A percentile compares a stretch with the other conserved stretches of the same genome.
phyloP scores from a whole-genome alignment of 257 asterid genomes.

The Solanum ossicruentum region DNA sequence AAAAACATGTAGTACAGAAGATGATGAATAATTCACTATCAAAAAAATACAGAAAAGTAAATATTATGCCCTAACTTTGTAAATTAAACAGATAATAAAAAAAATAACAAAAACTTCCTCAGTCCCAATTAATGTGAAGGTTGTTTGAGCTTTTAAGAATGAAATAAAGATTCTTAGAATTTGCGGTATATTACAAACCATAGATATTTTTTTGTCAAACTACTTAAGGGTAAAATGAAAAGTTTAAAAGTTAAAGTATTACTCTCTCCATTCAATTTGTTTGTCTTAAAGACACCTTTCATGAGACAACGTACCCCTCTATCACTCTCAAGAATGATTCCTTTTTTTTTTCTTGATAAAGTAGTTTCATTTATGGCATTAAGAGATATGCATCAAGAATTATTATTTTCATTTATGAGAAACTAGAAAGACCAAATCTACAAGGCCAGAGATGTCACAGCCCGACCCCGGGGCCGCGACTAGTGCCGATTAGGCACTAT shows the following conservation, averaged over 20 bases:
- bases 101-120: not conserved
- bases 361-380: not conserved
- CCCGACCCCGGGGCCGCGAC: too few species aligned
- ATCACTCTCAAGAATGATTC: not conserved
- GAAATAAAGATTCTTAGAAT: too few species aligned
- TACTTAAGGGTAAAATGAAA: too few species aligned
- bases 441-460: not conserved
- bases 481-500: too few species aligned
- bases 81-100: not conserved
- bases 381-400: not conserved
- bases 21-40: not conserved
- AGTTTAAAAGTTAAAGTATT: too few species aligned
- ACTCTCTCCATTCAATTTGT: too few species aligned
- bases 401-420: not conserved
- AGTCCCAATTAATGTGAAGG: too few species aligned
- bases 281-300: too few species aligned
- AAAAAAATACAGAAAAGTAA: not conserved
- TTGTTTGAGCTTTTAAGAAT: too few species aligned
- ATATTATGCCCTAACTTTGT: not conserved
- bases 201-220: too few species aligned
- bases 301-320: not conserved
- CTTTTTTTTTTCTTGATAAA: not conserved
- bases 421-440: not conserved
- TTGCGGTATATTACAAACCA: too few species aligned
- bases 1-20: not conserved